These are phyloP conservation scores for Aureobasidium vineae DNA, from an alignment of 2,329 filamentous ascomycete species.

Conservation along the genomic window DNA sequence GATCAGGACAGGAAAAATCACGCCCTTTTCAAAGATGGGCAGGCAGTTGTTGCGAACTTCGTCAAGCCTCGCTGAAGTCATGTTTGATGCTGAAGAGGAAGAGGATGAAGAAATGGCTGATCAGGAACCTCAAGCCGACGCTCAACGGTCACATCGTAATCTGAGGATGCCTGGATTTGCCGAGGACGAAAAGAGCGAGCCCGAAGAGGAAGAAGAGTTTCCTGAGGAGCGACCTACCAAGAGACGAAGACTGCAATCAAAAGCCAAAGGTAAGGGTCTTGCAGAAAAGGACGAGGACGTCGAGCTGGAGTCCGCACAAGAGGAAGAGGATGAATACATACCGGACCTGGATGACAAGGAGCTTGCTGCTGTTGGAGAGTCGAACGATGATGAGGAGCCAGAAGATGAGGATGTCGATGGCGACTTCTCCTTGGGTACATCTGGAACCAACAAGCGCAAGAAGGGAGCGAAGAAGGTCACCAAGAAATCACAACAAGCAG, in stretches of 20 bases:
- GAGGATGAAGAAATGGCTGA: conserved; percentile 43
- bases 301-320: conserved; percentile 32
- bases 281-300: conserved; percentile 30
- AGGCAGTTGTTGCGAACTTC: conserved; percentile 61
- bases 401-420: conserved; percentile 42
- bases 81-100: conserved; percentile 80
- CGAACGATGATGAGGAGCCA: conserved; percentile 36
- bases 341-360: conserved; percentile 44
- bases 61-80: conserved; percentile 70
- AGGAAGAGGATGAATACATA: conserved; percentile 45
- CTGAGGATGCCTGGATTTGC: conserved; percentile 51
- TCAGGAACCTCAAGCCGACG: conserved; percentile 34
- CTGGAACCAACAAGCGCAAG: conserved; percentile 42
- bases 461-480: conserved; percentile 36
- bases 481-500: conserved; percentile 32
- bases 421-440: conserved; percentile 39
- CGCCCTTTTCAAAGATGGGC: conserved; percentile 81
- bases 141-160: conserved; percentile 47
- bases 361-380: conserved; percentile 42
- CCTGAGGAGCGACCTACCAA: conserved; percentile 44
- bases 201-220: conserved; percentile 38
- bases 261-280: conserved; percentile 28
- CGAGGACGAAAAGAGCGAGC: conserved; percentile 35
- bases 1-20: conserved; percentile 95
- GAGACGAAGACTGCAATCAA: conserved; percentile 40